These are phyloP conservation scores for Zea luxurians DNA, from an alignment of 176 grass and related monocot genomes.

Conservation along the genomic window DNA sequence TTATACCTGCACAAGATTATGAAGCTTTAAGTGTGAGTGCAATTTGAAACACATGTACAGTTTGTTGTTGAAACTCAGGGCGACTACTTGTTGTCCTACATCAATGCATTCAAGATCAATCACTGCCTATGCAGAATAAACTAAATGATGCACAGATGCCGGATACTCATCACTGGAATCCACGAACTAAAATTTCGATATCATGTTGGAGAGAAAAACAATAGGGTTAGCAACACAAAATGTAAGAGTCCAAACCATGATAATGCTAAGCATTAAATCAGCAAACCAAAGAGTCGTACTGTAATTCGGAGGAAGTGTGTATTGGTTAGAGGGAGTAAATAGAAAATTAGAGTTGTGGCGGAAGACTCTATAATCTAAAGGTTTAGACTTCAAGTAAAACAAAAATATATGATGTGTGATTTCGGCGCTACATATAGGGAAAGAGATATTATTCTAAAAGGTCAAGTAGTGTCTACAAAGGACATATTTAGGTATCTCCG, in stretches of 20 bases:
- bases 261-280: neutral
- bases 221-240: neutral
- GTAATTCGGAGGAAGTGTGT: neutral
- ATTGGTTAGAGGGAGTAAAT: neutral
- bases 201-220: neutral
- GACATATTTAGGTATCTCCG: too few relatives aligned
- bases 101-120: neutral
- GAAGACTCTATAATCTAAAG: too few relatives aligned
- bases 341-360: too few relatives aligned
- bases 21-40: neutral
- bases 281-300: too few relatives aligned
- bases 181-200: neutral
- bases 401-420: neutral
- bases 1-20: slow-evolving; percentile 69
- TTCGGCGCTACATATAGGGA: too few relatives aligned
- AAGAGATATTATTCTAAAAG: too few relatives aligned
- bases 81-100: neutral
- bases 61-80: neutral
- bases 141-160: neutral
- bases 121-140: neutral
- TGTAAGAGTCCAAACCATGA: neutral
- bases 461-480: too few relatives aligned
- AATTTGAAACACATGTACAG: neutral
- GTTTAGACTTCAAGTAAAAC: too few relatives aligned
- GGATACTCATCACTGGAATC: neutral